Evolutionary conservation across 805 yeast species (phyloP).

Genomic region (Sugiyamaella chiloensis): DNA sequence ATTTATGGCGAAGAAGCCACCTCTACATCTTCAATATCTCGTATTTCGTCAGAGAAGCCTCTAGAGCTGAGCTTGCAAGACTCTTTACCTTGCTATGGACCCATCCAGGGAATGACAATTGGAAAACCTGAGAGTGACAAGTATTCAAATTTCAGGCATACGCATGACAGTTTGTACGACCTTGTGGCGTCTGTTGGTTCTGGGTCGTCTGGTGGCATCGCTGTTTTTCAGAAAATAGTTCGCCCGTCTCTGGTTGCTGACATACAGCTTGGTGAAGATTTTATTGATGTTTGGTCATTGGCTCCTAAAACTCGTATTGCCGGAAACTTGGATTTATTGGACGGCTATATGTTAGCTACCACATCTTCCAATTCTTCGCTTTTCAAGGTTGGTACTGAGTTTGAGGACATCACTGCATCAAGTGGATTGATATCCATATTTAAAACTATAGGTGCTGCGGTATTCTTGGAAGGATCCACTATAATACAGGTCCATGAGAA

Average conservation of each 20-base stretch:
- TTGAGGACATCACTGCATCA: constrained; percentile 40
- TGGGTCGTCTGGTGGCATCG: constrained; percentile 50
- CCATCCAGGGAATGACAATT: constrained; percentile 62
- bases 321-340: constrained; percentile 38
- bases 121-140: constrained; percentile 53
- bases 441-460: constrained; percentile 64
- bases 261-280: background rate
- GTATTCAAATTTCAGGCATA: background rate
- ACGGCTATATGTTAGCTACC: constrained; percentile 66
- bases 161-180: constrained; percentile 37
- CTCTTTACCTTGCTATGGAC: constrained; percentile 63
- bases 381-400: constrained; percentile 38
- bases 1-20: constrained; percentile 15
- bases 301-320: constrained; percentile 16
- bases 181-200: constrained; percentile 70
- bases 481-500: constrained; percentile 74
- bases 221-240: constrained; percentile 63
- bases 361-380: constrained; percentile 49
- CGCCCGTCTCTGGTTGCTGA: constrained; percentile 54
- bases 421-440: constrained; percentile 60
- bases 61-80: constrained; percentile 48
- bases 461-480: constrained; percentile 50
- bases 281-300: constrained; percentile 16
- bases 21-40: constrained; percentile 2
- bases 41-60: constrained; percentile 21